Percentiles rank a stretch among this genome's conserved stretches.
phyloP scores from a whole-genome alignment of 495 filamentous ascomycete species.

The Penicillium pancosmium region DNA sequence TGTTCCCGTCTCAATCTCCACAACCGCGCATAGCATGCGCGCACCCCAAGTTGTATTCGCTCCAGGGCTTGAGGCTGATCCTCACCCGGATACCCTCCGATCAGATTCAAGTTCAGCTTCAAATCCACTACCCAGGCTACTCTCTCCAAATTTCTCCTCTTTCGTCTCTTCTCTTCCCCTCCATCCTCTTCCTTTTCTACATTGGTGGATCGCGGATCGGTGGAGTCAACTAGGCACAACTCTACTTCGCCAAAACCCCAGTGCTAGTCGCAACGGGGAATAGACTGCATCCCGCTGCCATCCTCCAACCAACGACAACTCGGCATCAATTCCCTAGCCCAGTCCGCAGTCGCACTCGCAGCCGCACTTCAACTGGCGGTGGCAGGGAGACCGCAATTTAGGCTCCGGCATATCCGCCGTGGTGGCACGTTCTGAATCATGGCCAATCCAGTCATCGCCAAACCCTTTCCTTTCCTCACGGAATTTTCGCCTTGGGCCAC shows the following conservation, averaged over 20 bases:
- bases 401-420: not conserved
- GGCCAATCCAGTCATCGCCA: not conserved
- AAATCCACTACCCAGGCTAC: too few relatives aligned
- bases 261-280: conserved; percentile 7
- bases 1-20: not conserved
- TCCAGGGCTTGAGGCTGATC: too few relatives aligned
- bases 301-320: not conserved
- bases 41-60: too few relatives aligned
- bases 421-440: not conserved
- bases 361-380: not conserved
- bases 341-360: not conserved
- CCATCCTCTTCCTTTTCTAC: not conserved
- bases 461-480: not conserved
- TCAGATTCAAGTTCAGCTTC: too few relatives aligned
- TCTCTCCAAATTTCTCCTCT: not conserved
- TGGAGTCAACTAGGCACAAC: conserved; percentile 19
- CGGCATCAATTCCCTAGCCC: not conserved
- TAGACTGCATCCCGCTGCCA: conserved; percentile 2
- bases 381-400: not conserved
- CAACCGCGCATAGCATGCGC: too few relatives aligned
- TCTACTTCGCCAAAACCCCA: not conserved
- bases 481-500: not conserved
- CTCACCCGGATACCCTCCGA: too few relatives aligned
- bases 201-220: conserved; percentile 10
- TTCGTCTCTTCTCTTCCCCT: not conserved